Conservation (phyloP, 768 basidiomycete species). For the Amylocystis lapponica region DNA sequence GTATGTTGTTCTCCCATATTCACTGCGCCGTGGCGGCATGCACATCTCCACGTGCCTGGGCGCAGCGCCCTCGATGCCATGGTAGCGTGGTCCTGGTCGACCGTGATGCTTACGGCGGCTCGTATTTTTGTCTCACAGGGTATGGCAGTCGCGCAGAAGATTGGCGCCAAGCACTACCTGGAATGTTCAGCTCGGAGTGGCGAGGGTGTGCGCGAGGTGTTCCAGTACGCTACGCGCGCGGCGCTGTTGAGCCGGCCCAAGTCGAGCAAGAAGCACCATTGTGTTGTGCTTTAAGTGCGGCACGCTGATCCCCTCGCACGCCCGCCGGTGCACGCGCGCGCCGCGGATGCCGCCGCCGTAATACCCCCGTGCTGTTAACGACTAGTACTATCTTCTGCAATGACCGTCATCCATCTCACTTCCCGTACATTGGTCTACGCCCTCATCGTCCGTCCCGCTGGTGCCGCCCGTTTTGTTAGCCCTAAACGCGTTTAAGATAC, state of each 20-base stretch:
- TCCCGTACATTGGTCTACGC: slow-evolving; percentile 18
- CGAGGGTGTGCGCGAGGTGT: slow-evolving; percentile 96
- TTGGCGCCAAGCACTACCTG: slow-evolving; percentile 92
- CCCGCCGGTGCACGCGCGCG: background rate
- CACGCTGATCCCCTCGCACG: background rate
- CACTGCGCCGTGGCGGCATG: background rate
- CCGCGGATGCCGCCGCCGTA: slow-evolving; percentile 8
- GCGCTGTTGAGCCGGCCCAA: slow-evolving; percentile 66
- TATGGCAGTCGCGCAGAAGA: slow-evolving; percentile 93
- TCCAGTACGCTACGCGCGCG: slow-evolving; percentile 94
- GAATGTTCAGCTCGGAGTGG: slow-evolving; percentile 97
- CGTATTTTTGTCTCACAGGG: slow-evolving; percentile 46
- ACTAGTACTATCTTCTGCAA: slow-evolving; percentile 22
- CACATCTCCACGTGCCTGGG: background rate
- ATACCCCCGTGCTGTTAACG: slow-evolving; percentile 20
- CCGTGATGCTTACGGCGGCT: background rate
- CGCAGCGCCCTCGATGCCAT: slow-evolving; percentile 5
- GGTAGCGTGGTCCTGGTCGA: background rate
- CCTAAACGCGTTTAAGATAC: slow-evolving; percentile 2
- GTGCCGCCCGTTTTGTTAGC: background rate
- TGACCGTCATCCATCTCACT: slow-evolving; percentile 20
- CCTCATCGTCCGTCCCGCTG: background rate
- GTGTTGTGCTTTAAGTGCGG: slow-evolving; percentile 38
- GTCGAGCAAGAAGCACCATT: slow-evolving; percentile 36
- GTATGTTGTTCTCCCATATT: slow-evolving; percentile 32